These are phyloP conservation scores for Dendrobium huoshanense DNA, from an alignment of 106 monocot species.

Conservation along the genomic window DNA sequence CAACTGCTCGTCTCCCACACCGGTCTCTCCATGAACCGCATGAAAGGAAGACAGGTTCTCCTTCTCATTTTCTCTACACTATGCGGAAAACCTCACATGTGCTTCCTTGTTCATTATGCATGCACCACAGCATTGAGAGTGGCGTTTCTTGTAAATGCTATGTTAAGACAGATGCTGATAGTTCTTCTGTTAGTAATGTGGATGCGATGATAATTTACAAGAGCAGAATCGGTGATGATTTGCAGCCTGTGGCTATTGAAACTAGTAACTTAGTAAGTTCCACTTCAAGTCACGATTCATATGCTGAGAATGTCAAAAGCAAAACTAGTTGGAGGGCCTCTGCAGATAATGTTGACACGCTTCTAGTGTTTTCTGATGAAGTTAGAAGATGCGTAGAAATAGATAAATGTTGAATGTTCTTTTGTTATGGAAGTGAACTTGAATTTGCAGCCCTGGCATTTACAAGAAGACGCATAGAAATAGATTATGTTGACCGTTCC, in stretches of 20 bases:
- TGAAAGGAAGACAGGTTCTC: too few species aligned
- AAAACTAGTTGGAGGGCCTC: constrained; percentile 23
- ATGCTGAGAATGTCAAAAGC: constrained; percentile 43
- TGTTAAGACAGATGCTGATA: constrained; percentile 10
- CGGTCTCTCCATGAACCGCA: too few species aligned
- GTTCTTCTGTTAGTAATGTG: constrained; percentile 14
- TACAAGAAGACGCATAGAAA: background rate
- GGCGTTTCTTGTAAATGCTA: constrained; percentile 19
- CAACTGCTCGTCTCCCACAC: too few species aligned
- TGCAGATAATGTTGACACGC: constrained; percentile 43
- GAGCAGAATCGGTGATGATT: constrained; percentile 23
- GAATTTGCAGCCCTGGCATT: too few species aligned
- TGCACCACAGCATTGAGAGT: constrained; percentile 31
- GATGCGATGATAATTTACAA: constrained; percentile 12
- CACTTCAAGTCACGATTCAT: constrained; percentile 36
- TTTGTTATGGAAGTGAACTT: background rate
- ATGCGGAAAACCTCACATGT: too few species aligned
- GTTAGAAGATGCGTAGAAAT: background rate
- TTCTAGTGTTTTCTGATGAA: constrained; percentile 12
- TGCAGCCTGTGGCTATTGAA: constrained; percentile 23
- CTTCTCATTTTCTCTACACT: too few species aligned
- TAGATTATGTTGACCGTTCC: background rate
- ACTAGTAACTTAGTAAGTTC: constrained; percentile 31
- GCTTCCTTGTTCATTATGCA: constrained; percentile 23
- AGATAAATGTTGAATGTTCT: background rate